Percentiles rank a stretch among this genome's conserved stretches.
Evolutionary conservation across 2,329 filamentous ascomycete genomes (phyloP).

Genomic region (Onygenales sp.): DNA sequence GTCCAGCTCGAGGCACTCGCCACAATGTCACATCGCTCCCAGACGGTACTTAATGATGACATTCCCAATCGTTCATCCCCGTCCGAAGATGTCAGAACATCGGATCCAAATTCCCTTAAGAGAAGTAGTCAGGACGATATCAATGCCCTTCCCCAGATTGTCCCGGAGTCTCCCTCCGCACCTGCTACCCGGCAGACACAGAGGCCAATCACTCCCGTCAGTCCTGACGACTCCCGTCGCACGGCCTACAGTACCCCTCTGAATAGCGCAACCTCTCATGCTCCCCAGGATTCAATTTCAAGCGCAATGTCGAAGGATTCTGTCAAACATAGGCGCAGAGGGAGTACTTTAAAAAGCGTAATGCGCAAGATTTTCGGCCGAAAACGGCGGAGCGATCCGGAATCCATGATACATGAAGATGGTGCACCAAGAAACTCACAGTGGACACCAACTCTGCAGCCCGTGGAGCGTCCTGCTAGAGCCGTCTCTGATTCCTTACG

Average conservation of each 20-base stretch:
- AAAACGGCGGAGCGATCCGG: slow-evolving; percentile 25
- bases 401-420: slow-evolving; percentile 16
- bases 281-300: slow-evolving; percentile 16
- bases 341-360: slow-evolving; percentile 33
- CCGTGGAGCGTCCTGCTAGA: slow-evolving; percentile 15
- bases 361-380: slow-evolving; percentile 36
- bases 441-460: slow-evolving; percentile 9
- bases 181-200: slow-evolving; percentile 5
- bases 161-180: slow-evolving; percentile 8
- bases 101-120: slow-evolving; percentile 14
- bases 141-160: slow-evolving; percentile 5
- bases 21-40: slow-evolving; percentile 5
- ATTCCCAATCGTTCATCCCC: slow-evolving; percentile 5
- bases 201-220: slow-evolving; percentile 1
- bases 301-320: slow-evolving; percentile 16
- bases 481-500: slow-evolving; percentile 17
- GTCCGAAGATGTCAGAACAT: slow-evolving; percentile 22
- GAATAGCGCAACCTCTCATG: slow-evolving; percentile 11
- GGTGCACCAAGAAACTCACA: neutral
- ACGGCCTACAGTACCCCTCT: slow-evolving; percentile 9
- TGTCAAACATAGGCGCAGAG: slow-evolving; percentile 27
- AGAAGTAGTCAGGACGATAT: slow-evolving; percentile 10
- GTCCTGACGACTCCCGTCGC: slow-evolving; percentile 7
- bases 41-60: neutral
- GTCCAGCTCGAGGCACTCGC: neutral